Evolutionary conservation across 108 stramenopile genomes (phyloP).

Genomic region (Fragilariopsis cylindrus): DNA sequence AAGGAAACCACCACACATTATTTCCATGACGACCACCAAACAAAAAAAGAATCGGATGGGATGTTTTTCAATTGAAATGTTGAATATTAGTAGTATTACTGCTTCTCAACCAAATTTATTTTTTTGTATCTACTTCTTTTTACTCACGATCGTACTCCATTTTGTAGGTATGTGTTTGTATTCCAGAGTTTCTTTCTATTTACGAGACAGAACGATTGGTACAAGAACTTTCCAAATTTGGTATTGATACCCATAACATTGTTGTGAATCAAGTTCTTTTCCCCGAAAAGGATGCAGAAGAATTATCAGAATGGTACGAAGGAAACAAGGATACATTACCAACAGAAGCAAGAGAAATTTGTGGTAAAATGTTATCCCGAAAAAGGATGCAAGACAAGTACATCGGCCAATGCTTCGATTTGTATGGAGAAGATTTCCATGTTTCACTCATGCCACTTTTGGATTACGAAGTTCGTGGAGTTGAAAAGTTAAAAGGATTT

Average conservation of each 20-base stretch:
- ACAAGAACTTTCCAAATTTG: constrained; percentile 98
- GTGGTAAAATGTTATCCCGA: constrained; percentile 96
- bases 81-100: neutral
- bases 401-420: constrained; percentile 98
- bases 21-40: neutral
- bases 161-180: constrained; percentile 89
- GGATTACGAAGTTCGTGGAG: constrained; percentile 96
- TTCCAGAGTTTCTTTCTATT: constrained; percentile 99
- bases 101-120: no score
- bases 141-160: no score
- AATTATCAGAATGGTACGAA: constrained; percentile 92
- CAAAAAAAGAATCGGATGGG: neutral
- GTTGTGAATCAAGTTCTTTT: constrained; percentile 99
- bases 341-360: constrained; percentile 92
- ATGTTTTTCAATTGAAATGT: no score
- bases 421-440: constrained; percentile 99
- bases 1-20: no score
- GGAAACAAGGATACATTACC: constrained; percentile 76
- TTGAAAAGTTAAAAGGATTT: constrained; percentile 85
- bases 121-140: no score
- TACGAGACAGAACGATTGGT: constrained; percentile 99
- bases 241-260: constrained; percentile 98
- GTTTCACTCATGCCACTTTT: constrained; percentile 96
- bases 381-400: constrained; percentile 99
- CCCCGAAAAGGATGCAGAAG: constrained; percentile 96